These are phyloP conservation scores for Arthrobotrys iridis DNA, from an alignment of 2,329 filamentous ascomycete species.

Conservation along the genomic window DNA sequence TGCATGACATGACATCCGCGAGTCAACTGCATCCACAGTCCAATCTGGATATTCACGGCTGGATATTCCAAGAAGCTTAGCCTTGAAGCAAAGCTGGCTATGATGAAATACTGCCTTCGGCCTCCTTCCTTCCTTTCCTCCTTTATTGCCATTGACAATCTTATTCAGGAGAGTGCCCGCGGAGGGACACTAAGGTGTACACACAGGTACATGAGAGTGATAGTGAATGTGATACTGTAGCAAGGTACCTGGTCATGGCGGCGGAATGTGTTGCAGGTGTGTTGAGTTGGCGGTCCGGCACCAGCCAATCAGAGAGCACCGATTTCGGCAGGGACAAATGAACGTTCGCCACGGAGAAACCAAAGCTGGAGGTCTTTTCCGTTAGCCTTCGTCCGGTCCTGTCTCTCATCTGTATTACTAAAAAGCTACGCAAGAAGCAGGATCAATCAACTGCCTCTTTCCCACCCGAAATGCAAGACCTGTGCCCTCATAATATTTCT, in stretches of 20 bases:
- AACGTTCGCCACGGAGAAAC: constrained; percentile 37
- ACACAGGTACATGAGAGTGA: neutral
- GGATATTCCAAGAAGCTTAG: neutral
- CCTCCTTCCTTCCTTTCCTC: neutral
- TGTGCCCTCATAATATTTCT: neutral
- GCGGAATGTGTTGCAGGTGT: constrained; percentile 26
- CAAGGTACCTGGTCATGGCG: neutral
- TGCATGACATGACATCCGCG: constrained; percentile 14
- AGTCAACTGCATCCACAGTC: neutral
- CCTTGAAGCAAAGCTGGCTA: neutral
- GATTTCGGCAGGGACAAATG: constrained; percentile 52
- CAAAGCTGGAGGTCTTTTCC: neutral
- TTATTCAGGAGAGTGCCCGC: neutral
- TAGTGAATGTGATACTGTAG: neutral
- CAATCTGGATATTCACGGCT: constrained; percentile 8
- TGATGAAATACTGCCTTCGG: neutral
- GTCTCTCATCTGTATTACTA: constrained; percentile 32
- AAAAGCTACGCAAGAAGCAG: neutral
- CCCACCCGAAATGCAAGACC: constrained; percentile 25
- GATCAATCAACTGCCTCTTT: neutral
- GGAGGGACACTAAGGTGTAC: neutral
- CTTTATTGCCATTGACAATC: constrained; percentile 12
- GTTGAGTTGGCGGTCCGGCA: constrained; percentile 28
- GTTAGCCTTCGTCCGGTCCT: neutral
- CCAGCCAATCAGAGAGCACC: constrained; percentile 25